Conservation (phyloP, 192 early-diverging fungal species). For the Umbelopsis isabellina region DNA sequence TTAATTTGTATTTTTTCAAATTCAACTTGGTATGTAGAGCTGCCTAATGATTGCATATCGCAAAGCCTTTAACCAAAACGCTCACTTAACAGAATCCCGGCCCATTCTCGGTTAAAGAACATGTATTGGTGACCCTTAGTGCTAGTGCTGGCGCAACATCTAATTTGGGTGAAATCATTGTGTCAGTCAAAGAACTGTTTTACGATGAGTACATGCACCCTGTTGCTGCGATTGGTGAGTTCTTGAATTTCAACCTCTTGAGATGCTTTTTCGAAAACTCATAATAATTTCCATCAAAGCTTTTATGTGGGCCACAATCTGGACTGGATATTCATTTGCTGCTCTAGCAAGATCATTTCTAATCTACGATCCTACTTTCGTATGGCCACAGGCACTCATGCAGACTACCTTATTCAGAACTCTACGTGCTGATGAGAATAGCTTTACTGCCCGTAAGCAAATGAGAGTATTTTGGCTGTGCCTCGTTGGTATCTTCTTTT, state of each 20-base stretch:
- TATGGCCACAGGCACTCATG: constrained; percentile 47
- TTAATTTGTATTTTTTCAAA: constrained; percentile 53
- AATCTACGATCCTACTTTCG: constrained; percentile 43
- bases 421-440: constrained; percentile 32
- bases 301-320: constrained; percentile 41
- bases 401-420: constrained; percentile 45
- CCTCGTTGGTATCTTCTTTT: constrained; percentile 43
- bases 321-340: constrained; percentile 26
- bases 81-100: constrained; percentile 67
- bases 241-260: not conserved
- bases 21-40: constrained; percentile 40
- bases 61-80: not conserved
- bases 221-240: constrained; percentile 27
- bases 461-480: constrained; percentile 41
- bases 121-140: constrained; percentile 81
- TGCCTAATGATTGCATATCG: not conserved
- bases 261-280: not conserved
- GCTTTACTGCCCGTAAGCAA: constrained; percentile 34
- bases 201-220: constrained; percentile 49
- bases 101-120: constrained; percentile 88
- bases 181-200: constrained; percentile 50
- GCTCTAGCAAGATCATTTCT: constrained; percentile 42
- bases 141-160: constrained; percentile 70
- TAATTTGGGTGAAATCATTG: constrained; percentile 47
- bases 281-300: not conserved